Evolutionary conservation across 2,329 filamentous ascomycete species (phyloP).

Genomic region (Xylaria arbuscula): DNA sequence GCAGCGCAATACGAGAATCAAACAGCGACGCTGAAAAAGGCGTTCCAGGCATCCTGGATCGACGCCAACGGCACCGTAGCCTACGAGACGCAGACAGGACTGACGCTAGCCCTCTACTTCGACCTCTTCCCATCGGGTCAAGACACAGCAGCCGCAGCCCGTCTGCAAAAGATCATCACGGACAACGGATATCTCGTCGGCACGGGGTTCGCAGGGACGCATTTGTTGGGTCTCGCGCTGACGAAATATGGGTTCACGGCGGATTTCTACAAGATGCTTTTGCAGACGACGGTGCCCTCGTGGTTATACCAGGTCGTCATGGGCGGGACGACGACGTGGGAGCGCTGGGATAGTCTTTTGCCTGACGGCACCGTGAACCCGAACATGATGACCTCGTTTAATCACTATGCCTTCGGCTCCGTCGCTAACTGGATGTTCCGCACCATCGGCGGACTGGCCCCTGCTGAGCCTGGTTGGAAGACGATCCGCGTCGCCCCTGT

Average conservation of each 20-base stretch:
- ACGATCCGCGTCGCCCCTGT: slow-evolving; percentile 51
- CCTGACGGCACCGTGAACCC: slow-evolving; percentile 58
- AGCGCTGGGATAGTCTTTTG: slow-evolving; percentile 62
- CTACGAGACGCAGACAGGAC: slow-evolving; percentile 56
- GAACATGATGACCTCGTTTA: slow-evolving; percentile 62
- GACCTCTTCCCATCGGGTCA: slow-evolving; percentile 48
- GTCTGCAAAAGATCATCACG: slow-evolving; percentile 50
- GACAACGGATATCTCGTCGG: slow-evolving; percentile 52
- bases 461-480: slow-evolving; percentile 56
- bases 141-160: slow-evolving; percentile 41
- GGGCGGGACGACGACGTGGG: slow-evolving; percentile 62
- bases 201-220: slow-evolving; percentile 60
- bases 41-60: slow-evolving; percentile 52
- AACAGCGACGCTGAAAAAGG: slow-evolving; percentile 38
- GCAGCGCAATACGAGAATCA: slow-evolving; percentile 42
- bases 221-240: slow-evolving; percentile 52
- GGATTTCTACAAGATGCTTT: slow-evolving; percentile 60
- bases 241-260: slow-evolving; percentile 46
- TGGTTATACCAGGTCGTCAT: slow-evolving; percentile 62
- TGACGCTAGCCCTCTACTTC: slow-evolving; percentile 54
- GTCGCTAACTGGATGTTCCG: slow-evolving; percentile 61
- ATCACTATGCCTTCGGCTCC: slow-evolving; percentile 62
- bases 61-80: slow-evolving; percentile 45
- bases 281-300: slow-evolving; percentile 57
- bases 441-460: slow-evolving; percentile 55